These are phyloP conservation scores for Termitomyces sp. DNA, from an alignment of 768 basidiomycete genomes.

Conservation along the genomic window DNA sequence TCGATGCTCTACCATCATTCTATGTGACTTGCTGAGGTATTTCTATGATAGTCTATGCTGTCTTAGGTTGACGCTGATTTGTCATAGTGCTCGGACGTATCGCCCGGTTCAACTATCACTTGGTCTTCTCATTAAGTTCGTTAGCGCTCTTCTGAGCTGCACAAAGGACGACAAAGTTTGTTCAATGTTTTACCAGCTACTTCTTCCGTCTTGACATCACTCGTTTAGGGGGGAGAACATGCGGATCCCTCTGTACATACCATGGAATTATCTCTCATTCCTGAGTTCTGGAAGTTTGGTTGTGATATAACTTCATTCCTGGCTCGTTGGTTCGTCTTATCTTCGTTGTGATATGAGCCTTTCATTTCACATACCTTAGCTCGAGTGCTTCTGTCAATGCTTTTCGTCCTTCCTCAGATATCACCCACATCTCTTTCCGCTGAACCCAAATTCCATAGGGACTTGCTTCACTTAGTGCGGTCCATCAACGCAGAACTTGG, in stretches of 20 bases:
- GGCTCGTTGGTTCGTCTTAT: conserved; percentile 38
- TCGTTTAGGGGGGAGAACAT: conserved; percentile 38
- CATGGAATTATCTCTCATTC: conserved; percentile 50
- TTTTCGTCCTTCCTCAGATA: conserved; percentile 52
- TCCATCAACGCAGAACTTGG: conserved; percentile 42
- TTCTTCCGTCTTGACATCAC: background rate
- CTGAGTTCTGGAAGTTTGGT: conserved; percentile 47
- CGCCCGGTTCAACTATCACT: conserved; percentile 68
- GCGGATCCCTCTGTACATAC: conserved; percentile 45
- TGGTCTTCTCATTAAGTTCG: conserved; percentile 54
- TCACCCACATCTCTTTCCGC: conserved; percentile 50
- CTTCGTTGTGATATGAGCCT: background rate
- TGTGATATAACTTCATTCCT: conserved; percentile 48
- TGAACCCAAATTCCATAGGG: conserved; percentile 43
- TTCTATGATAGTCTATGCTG: background rate
- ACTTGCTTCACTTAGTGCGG: conserved; percentile 42
- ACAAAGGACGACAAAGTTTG: conserved; percentile 41
- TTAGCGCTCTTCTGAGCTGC: conserved; percentile 43
- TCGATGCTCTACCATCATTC: conserved; percentile 42
- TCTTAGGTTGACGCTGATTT: background rate
- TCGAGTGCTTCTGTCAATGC: conserved; percentile 53
- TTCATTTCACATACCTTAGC: conserved; percentile 31
- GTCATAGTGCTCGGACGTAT: conserved; percentile 44
- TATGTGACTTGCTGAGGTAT: conserved; percentile 56
- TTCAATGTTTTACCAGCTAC: background rate